Evolutionary conservation across 495 filamentous ascomycete species (phyloP), one percentile per base, ranked within the genome.

Genomic region (Darksidea phi): DNA sequence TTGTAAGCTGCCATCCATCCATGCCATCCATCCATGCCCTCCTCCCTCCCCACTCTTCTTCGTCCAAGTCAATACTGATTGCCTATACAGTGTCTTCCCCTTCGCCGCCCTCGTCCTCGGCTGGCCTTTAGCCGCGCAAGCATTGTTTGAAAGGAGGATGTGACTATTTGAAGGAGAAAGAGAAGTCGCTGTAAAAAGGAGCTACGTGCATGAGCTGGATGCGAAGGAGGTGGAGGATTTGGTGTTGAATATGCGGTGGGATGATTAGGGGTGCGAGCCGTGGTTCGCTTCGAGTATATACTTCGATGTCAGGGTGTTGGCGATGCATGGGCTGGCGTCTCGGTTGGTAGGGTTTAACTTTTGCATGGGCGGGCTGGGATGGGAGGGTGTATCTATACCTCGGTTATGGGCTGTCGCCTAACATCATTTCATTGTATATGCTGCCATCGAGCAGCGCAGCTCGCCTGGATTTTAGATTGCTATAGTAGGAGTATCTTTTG

Each of bases 111-210:
- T 53, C 7, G 12, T 47, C 61, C 20, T 46, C 53, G 45, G 47
- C 47, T 45, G 47, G 13, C 36, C 54, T 0, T 54, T 64, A 6
- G 46, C 34, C 17, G 46, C 36, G 25, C 17, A 26, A 10, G 47
- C 48, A 17, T 12, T 60, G 34, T n/a, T 41, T 17, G 38, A 45
- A 1, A 7, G 28, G 20, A 34, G 57, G 1, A 24, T 60, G 32
- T 60, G 57, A 60, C 57, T 60, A n/a, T 17, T 36, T 34, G 43
- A 58, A 58, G 18, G 17, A 25, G 26, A 49, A 18, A 18, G 43
- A 17, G 15, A 48, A 11, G 23, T 49, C 28, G 20, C 46, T 7
- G 43, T 23, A 7, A 17, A 25, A 12, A 28, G 46, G 55, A n/a
- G 48, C 20, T 10, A 28, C 3, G n/a, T 18, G 23, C 28, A 24